Evolutionary conservation across 2,329 filamentous ascomycete species (phyloP), one percentile per base, ranked within the genome.

Genomic region (Aureobasidium mangrovei): DNA sequence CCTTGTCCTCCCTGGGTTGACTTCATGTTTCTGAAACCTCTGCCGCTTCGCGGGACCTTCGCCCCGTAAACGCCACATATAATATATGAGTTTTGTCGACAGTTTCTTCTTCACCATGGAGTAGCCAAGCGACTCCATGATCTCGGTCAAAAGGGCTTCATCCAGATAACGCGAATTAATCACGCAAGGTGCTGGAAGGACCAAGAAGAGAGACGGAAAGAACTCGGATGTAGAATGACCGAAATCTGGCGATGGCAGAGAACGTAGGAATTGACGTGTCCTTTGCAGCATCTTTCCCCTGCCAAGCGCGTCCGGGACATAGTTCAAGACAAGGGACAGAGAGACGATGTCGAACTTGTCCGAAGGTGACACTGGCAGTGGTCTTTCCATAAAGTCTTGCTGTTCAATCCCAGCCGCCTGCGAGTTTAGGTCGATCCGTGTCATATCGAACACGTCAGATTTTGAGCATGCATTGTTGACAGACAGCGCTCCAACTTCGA

Each of bases 371-470:
- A 60, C 68, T 0, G 91, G 91, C 3, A 91, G 69, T 0, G 90
- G 87, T 28, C 90, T 79, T 61, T 88, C 73, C 91, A 98, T 95
- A 65, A 98, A 97, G 68, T 98, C 89, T 66, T 96, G 89, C 68
- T 94, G 83, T 55, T 83, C 67, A 60, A 98, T 98, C 0, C 82
- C 84, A 1, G 84, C 76, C 44, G 84, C 84, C 65, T 95, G 89
- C 57, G 90, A 93, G 69, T 94, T 87, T 54, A 98, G 73, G 66
- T 98, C 93, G 67, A 98, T 96, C 59, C 90, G 81, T 58, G 84
- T 80, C 62, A 95, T 82, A 35, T 86, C 75, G 62, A 97, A 86
- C 41, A 79, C 66, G 5, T 76, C 76, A 58, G 85, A 86, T 57
- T 75, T 80, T 0, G 90, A 91, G 69, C 90, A 95, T 10, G 85